Evolutionary conservation across 306 rosid species (phyloP), one percentile per base, ranked within the genome.

Genomic region (Lotus japonicus): DNA sequence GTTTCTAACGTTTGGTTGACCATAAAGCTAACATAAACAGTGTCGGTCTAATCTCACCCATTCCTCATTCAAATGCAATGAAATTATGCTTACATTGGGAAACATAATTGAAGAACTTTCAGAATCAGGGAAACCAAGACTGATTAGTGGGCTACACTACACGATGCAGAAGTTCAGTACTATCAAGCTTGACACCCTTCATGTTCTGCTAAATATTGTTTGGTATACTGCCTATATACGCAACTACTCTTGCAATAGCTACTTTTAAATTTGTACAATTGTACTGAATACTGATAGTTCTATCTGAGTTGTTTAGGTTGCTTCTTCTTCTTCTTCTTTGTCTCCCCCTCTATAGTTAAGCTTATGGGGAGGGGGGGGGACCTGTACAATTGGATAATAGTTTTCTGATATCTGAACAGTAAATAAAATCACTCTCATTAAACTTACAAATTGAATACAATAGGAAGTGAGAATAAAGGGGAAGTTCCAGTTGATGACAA

Each of bases 1-100:
- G 53, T 55, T 54, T 73, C 42, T 42, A 50, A 71, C 14, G 2
- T 64, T 64, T 23, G 35, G 51, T 65, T 58, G 63, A 75, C 62
- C 41, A 28, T 54, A 61, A 68, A 9, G 56, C 46, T 33, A 38
- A 55, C 19, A 45, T 44, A 66, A 65, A 74, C 50, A 11, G 14
- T 56, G 42, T 45, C 12, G 35, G 16, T 36, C 28, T 39, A 23
- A 11, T 44, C 59, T 57, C 68, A 48, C 53, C 59, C 35, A 13
- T 48, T 36, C 28, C 35, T 33, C 28, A 48, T 75, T 63, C 59
- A 76, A 71, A 16, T 50, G 70, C 70, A 51, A 50, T 28, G 49
- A 61, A 41, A 31, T 43, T 58, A 58, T 57, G 58, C 56, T 23
- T 48, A 18, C 46, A 50, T 26, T 18, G 41, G 66, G 59, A 48